A percentile compares a stretch with the other conserved stretches of the same genome.
phyloP scores from a whole-genome alignment of 768 basidiomycete species.

The Mycena amicta region DNA sequence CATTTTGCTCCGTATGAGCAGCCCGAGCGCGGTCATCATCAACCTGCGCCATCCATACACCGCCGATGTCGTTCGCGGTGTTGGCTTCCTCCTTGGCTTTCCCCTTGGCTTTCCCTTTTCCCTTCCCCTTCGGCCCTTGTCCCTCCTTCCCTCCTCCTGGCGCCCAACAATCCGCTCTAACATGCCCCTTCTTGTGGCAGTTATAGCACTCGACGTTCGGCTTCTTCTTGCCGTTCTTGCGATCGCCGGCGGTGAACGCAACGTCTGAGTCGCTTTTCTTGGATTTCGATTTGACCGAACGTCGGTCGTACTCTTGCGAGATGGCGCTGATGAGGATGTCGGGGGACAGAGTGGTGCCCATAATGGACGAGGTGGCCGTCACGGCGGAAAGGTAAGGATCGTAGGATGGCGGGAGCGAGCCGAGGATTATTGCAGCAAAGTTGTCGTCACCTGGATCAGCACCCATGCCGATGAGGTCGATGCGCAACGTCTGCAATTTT shows the following conservation, averaged over 20 bases:
- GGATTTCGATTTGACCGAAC: slow-evolving; percentile 8
- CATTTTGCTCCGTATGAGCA: slow-evolving; percentile 6
- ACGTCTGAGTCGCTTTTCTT: slow-evolving; percentile 12
- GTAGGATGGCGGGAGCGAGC: slow-evolving; percentile 28
- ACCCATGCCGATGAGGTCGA: slow-evolving; percentile 24
- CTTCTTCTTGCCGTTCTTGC: not conserved
- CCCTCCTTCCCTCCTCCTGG: slow-evolving; percentile 23
- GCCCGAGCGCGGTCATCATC: slow-evolving; percentile 12
- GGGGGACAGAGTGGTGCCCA: slow-evolving; percentile 11
- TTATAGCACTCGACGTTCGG: slow-evolving; percentile 22
- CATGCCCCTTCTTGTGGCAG: slow-evolving; percentile 25
- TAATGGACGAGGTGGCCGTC: slow-evolving; percentile 19
- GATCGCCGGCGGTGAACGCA: slow-evolving; percentile 12
- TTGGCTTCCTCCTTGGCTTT: slow-evolving; percentile 7
- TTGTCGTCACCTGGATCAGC: slow-evolving; percentile 20
- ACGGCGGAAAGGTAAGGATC: slow-evolving; percentile 24
- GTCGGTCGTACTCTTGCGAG: slow-evolving; percentile 21
- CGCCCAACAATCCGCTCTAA: slow-evolving; percentile 18
- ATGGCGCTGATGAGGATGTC: slow-evolving; percentile 22
- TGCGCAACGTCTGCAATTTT: slow-evolving; percentile 16
- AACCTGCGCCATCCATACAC: slow-evolving; percentile 18
- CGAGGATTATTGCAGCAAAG: slow-evolving; percentile 26
- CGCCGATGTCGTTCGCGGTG: slow-evolving; percentile 2
- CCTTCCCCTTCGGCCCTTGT: slow-evolving; percentile 17
- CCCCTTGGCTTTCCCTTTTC: not conserved